Conservation (phyloP, 1,284 basidiomycete genomes). For the Boletus calvinii region DNA sequence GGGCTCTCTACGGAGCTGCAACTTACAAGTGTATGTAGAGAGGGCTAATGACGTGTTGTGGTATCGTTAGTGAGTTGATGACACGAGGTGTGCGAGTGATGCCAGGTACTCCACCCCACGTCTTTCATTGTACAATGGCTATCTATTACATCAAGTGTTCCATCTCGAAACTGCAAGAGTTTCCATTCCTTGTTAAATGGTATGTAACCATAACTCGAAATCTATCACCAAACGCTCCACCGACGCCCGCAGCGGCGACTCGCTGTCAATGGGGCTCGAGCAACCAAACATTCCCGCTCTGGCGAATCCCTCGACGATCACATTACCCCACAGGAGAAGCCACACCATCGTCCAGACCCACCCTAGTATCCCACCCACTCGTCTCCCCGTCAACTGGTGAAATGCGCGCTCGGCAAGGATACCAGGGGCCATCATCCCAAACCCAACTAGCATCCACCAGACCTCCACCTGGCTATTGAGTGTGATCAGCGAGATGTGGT, state of each 20-base stretch:
- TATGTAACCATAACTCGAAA: constrained; percentile 24
- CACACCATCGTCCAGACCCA: constrained; percentile 53
- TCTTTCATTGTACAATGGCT: no score
- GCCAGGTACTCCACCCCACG: no score
- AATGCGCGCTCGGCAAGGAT: constrained; percentile 43
- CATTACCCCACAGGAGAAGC: constrained; percentile 45
- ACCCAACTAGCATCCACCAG: constrained; percentile 46
- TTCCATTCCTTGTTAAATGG: background rate
- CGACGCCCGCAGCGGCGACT: constrained; percentile 13
- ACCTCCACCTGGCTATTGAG: constrained; percentile 50
- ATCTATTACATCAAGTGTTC: no score
- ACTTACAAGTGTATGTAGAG: no score
- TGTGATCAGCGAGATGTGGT: constrained; percentile 51
- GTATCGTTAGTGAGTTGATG: no score
- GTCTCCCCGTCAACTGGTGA: constrained; percentile 32
- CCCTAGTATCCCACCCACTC: constrained; percentile 39
- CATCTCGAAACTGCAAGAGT: no score
- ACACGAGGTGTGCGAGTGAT: no score
- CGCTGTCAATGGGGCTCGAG: constrained; percentile 14
- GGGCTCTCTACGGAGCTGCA: no score
- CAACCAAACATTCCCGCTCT: constrained; percentile 42
- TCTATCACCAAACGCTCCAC: constrained; percentile 12
- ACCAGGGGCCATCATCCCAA: constrained; percentile 54
- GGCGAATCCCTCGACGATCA: constrained; percentile 51
- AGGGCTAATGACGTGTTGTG: no score